phyloP scores from a whole-genome alignment of 2,329 filamentous ascomycete genomes.

The Ceratocystis smalleyi region DNA sequence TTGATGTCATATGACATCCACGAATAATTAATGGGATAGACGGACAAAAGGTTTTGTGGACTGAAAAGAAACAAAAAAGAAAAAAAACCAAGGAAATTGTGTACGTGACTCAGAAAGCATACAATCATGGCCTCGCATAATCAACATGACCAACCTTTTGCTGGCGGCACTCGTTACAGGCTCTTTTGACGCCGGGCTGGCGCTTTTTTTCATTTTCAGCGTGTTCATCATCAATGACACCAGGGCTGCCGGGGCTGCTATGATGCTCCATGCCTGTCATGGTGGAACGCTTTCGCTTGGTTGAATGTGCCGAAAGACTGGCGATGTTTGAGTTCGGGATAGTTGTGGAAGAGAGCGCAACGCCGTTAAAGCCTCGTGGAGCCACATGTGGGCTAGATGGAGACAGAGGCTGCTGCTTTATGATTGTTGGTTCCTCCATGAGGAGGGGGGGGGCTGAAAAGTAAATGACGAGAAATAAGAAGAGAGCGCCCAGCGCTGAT shows the following conservation, averaged over 20 bases:
- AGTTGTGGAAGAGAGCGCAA: constrained; percentile 23
- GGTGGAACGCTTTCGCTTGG: constrained; percentile 45
- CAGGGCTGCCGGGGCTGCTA: constrained; percentile 45
- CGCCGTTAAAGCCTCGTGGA: constrained; percentile 9
- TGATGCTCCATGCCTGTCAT: constrained; percentile 31
- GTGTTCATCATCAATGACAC: constrained; percentile 41
- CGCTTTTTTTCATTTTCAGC: constrained; percentile 44
- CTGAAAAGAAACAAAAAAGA: too few relatives aligned
- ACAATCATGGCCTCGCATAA: not conserved
- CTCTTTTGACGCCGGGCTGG: constrained; percentile 57
- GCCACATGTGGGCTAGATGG: constrained; percentile 10
- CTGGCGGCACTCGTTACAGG: constrained; percentile 72
- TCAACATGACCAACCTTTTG: constrained; percentile 50
- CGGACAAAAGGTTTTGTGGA: too few relatives aligned
- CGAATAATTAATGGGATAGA: too few relatives aligned
- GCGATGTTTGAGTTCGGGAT: constrained; percentile 30
- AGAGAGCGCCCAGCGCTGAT: not conserved
- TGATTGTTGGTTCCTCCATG: constrained; percentile 6
- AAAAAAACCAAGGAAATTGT: not conserved
- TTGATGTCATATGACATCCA: not conserved
- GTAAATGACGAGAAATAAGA: not conserved
- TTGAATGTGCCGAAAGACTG: constrained; percentile 33
- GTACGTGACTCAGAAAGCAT: constrained; percentile 15
- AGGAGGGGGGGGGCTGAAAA: not conserved
- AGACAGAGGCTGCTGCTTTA: constrained; percentile 11